Base-by-base conservation (phyloP, 73 alveolate genomes). In the Paramecium sonneborni region DNA sequence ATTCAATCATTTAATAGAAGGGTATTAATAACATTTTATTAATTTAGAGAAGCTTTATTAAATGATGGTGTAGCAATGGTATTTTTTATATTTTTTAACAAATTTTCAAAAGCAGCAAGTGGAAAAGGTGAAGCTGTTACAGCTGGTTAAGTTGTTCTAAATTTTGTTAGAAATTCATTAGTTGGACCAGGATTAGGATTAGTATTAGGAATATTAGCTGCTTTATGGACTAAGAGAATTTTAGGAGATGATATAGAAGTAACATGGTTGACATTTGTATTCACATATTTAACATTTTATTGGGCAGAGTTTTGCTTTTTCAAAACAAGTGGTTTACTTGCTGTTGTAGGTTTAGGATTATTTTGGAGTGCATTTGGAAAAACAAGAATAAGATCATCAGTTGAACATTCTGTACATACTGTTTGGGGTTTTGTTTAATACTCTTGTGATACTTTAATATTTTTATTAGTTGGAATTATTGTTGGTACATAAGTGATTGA, bases 51-150 rank as follows among this genome's bases (percentile, higher is more conserved):
- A 87, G 55, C 93, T 21, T 55, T 93, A 55, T 74, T 93, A 6
- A 93, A 93, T 52, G 97, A 93, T 74, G 97, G 97, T 48, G 85
- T 94, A 35, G 97, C 97, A 10, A 79, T 85, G 95, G 97, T 93
- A 9, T 85, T 93, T 88, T 93, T 92, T 86, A 37, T 82, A 11
- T 89, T 92, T 28, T 86, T 92, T 44, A 57, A 88, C 38, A 72
- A 72, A 37, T 72, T 72, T 35, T 35, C 86, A 72, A 62, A 62
- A 32, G 84, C 84, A 62, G 96, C 92, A 5, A 26, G 86, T 24
- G 93, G 68, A 6, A 93, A 91, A 46, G 97, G 97, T 23, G 95
- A 88, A 69, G 92, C 88, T 48, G 76, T 86, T 52, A 48, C 85
- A n/a, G 93, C 94, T 10, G 88, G 92, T 6, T 68, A 85, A 41